Conservation (phyloP, 768 basidiomycete genomes). For the Auricularia cornea region DNA sequence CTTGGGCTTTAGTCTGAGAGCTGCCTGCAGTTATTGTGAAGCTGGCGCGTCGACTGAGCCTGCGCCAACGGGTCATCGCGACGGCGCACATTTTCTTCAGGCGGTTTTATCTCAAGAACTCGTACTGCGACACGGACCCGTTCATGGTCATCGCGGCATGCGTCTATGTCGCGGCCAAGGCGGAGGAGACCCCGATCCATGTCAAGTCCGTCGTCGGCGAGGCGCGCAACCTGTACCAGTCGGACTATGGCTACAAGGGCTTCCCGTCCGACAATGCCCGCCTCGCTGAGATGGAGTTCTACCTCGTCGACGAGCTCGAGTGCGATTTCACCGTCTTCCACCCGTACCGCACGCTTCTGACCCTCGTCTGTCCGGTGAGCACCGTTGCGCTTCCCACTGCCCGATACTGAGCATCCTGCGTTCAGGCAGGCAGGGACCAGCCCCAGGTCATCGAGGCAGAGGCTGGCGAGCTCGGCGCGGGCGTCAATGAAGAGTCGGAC, state of each 20-base stretch:
- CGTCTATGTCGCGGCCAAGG: slow-evolving; percentile 93
- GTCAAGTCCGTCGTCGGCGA: slow-evolving; percentile 89
- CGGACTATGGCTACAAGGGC: slow-evolving; percentile 62
- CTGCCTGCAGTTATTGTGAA: slow-evolving; percentile 62
- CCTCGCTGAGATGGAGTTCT: slow-evolving; percentile 98
- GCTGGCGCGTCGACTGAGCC: slow-evolving; percentile 70
- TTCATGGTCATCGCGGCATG: slow-evolving; percentile 90
- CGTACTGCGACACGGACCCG: slow-evolving; percentile 92
- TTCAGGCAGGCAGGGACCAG: slow-evolving; percentile 7
- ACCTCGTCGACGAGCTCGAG: slow-evolving; percentile 91
- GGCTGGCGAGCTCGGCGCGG: slow-evolving; percentile 43
- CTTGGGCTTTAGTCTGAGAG: neutral
- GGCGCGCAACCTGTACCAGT: slow-evolving; percentile 63
- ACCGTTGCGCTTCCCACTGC: slow-evolving; percentile 1
- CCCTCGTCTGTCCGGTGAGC: slow-evolving; percentile 61
- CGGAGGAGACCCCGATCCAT: slow-evolving; percentile 91
- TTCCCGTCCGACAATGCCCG: slow-evolving; percentile 86
- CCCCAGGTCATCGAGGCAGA: slow-evolving; percentile 34
- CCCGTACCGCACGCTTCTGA: slow-evolving; percentile 82
- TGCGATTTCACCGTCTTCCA: slow-evolving; percentile 89
- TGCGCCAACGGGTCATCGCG: slow-evolving; percentile 87
- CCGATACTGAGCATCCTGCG: neutral
- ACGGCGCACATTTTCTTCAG: slow-evolving; percentile 94
- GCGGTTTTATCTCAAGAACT: slow-evolving; percentile 94
- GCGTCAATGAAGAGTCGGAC: slow-evolving; percentile 42